Evolutionary conservation across 1,284 basidiomycete species (phyloP).

Genomic region (Puccinia polysora): DNA sequence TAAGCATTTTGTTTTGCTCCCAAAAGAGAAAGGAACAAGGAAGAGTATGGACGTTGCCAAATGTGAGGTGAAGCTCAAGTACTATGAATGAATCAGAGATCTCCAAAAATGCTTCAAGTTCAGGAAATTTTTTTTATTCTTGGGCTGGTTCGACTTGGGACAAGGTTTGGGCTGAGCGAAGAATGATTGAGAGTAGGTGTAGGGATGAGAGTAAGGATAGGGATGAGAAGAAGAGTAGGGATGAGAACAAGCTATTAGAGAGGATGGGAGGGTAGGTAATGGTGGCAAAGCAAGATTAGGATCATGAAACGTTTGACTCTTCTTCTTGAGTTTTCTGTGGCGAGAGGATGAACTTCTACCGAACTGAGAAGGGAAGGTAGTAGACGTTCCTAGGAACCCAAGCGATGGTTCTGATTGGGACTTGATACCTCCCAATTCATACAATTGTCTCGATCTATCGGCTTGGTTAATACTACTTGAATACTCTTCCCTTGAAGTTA

Average conservation of each 20-base stretch:
- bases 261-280: too few relatives aligned
- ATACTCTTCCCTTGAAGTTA: neutral
- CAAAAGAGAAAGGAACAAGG: too few relatives aligned
- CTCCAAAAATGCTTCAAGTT: slow-evolving; percentile 5
- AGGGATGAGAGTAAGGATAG: neutral
- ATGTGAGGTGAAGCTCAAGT: too few relatives aligned
- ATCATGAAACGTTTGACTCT: too few relatives aligned
- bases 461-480: neutral
- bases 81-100: too few relatives aligned
- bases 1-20: too few relatives aligned
- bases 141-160: neutral
- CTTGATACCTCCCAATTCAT: neutral
- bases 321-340: slow-evolving; percentile 8
- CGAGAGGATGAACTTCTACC: too few relatives aligned
- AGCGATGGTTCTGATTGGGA: slow-evolving; percentile 21
- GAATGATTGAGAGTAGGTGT: neutral
- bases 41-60: too few relatives aligned
- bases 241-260: too few relatives aligned
- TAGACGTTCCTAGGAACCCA: neutral
- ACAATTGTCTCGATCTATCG: slow-evolving; percentile 3
- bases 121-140: neutral
- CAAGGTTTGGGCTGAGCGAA: neutral
- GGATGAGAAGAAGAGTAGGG: too few relatives aligned
- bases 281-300: too few relatives aligned
- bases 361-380: neutral